phyloP scores from a whole-genome alignment of 208 protist species.

The Herpetomonas tarakana region DNA sequence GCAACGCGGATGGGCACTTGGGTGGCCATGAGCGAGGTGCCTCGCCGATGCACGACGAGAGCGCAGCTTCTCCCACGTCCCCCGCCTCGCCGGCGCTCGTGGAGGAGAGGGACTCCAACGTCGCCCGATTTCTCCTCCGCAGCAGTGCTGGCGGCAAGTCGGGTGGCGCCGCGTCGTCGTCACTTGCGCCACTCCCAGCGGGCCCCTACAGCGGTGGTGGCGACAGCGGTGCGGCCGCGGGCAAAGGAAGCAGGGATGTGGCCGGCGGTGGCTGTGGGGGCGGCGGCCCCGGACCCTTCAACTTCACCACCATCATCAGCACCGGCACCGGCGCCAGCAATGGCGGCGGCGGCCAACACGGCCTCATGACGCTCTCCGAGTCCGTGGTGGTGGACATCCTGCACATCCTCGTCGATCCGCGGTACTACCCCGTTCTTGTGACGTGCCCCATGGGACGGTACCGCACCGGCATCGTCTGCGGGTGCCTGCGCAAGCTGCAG shows the following conservation, averaged over 20 bases:
- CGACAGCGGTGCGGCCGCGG: not conserved
- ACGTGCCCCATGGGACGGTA: constrained; percentile 97
- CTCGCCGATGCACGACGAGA: not conserved
- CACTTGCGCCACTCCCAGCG: constrained; percentile 13
- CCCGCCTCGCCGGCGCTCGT: not conserved
- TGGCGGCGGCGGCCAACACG: constrained; percentile 12
- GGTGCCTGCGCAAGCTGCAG: constrained; percentile 97
- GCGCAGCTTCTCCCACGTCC: not conserved
- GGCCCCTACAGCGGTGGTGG: constrained; percentile 8
- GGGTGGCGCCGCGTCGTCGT: constrained; percentile 17
- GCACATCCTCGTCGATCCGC: constrained; percentile 91
- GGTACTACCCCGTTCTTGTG: constrained; percentile 95
- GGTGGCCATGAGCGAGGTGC: too few species aligned
- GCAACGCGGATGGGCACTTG: constrained; percentile 1
- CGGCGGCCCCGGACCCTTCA: not conserved
- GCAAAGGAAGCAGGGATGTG: not conserved
- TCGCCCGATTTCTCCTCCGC: constrained; percentile 38
- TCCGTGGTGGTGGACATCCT: constrained; percentile 91
- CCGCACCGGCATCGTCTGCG: constrained; percentile 96
- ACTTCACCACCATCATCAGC: not conserved
- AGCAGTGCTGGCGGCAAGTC: constrained; percentile 19
- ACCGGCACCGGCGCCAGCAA: constrained; percentile 11
- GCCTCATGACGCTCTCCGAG: constrained; percentile 82
- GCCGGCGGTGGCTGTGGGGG: not conserved
- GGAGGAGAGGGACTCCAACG: constrained; percentile 19